Percentiles rank a stretch among this genome's conserved stretches.
Evolutionary conservation across 768 basidiomycete species (phyloP).

Genomic region (Lactarius evosmus): DNA sequence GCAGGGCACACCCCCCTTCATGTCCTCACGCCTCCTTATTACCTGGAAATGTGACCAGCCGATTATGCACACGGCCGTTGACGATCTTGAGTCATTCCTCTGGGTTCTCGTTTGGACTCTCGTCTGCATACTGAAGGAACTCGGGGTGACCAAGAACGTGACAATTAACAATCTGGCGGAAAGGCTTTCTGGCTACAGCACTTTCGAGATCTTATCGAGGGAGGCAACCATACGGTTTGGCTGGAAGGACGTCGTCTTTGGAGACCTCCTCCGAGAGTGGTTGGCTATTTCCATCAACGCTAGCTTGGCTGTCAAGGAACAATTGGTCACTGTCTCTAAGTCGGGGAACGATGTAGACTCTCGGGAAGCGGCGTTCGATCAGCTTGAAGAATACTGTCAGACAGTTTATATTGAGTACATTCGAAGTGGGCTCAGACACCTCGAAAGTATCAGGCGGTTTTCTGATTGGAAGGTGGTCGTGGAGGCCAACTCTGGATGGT

Average conservation of each 20-base stretch:
- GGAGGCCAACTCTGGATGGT: too few relatives aligned
- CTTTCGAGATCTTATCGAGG: too few relatives aligned
- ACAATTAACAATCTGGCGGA: too few relatives aligned
- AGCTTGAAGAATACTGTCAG: neutral
- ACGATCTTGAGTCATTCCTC: neutral
- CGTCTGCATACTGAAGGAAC: neutral
- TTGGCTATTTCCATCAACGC: neutral
- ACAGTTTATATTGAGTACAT: neutral
- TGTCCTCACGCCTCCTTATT: neutral
- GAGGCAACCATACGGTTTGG: too few relatives aligned
- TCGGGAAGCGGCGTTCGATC: neutral
- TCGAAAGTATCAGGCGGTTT: neutral
- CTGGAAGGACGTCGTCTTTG: too few relatives aligned
- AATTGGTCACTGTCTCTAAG: too few relatives aligned
- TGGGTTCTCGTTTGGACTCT: neutral
- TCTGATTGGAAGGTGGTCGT: neutral
- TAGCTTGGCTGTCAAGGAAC: too few relatives aligned
- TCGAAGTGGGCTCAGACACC: neutral
- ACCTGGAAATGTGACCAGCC: neutral
- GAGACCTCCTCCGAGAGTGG: too few relatives aligned
- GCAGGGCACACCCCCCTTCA: constrained; percentile 2
- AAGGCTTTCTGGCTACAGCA: too few relatives aligned
- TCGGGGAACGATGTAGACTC: too few relatives aligned
- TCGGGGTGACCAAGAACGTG: too few relatives aligned
- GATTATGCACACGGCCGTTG: neutral